A percentile compares a stretch with the other conserved stretches of the same genome.
Conservation (phyloP, 305 asterid genomes). For the Andrographis paniculata region DNA sequence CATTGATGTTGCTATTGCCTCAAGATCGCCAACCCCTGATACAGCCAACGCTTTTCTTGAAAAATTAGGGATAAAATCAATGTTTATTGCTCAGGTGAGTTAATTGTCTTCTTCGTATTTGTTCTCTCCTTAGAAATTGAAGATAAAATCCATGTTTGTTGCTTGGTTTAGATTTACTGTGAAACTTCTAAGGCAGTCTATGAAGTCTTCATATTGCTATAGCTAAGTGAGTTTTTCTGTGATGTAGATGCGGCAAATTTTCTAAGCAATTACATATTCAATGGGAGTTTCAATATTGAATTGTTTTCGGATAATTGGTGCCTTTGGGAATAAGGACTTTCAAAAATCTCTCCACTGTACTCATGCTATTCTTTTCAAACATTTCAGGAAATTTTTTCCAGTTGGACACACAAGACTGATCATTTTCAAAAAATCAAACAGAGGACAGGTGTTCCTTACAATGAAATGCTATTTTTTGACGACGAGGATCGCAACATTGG, state of each 20-base stretch:
- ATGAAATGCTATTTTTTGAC: slow-evolving; percentile 66
- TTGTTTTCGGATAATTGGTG: background rate
- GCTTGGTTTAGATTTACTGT: background rate
- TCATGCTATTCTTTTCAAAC: slow-evolving; percentile 10
- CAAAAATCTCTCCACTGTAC: background rate
- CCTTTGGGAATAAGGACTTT: background rate
- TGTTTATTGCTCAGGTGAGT: slow-evolving; percentile 70
- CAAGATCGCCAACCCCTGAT: slow-evolving; percentile 85
- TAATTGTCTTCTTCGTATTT: background rate
- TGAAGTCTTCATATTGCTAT: background rate
- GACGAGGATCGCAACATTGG: slow-evolving; percentile 60
- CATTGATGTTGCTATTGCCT: slow-evolving; percentile 64
- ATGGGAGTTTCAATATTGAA: background rate
- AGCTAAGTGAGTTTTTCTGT: background rate
- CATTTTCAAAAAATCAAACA: slow-evolving; percentile 54
- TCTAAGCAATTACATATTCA: background rate
- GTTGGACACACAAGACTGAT: slow-evolving; percentile 71
- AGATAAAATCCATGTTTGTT: too few species aligned
- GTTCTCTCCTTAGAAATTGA: background rate
- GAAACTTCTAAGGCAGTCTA: background rate
- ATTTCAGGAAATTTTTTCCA: slow-evolving; percentile 63
- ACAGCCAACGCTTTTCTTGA: slow-evolving; percentile 61
- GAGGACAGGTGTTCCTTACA: slow-evolving; percentile 48
- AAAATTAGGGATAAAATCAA: slow-evolving; percentile 53
- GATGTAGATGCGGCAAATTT: background rate